Percentiles rank a stretch among this genome's conserved stretches.
phyloP scores from a whole-genome alignment of 2,329 filamentous ascomycete genomes.

The Paecilomyces niveus region DNA sequence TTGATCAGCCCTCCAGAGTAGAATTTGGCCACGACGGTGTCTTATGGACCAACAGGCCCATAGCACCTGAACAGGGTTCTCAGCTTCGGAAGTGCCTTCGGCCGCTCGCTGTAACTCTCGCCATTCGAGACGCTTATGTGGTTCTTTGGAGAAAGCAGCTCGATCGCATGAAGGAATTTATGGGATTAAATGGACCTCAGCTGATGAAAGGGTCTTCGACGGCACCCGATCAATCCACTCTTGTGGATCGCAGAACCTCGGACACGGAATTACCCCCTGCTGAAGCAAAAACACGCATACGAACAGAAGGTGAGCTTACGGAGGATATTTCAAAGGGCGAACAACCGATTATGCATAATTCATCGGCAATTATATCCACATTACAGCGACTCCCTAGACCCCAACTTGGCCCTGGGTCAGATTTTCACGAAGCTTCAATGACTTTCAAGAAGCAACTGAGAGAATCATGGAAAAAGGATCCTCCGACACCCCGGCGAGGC shows the following conservation, averaged over 20 bases:
- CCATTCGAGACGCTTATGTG: conserved; percentile 25
- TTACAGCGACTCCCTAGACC: conserved; percentile 28
- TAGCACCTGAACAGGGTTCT: conserved; percentile 24
- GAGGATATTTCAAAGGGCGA: conserved; percentile 10
- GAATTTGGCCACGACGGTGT: conserved; percentile 18
- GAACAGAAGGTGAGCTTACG: conserved; percentile 8
- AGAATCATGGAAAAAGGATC: conserved; percentile 13
- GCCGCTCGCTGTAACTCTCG: conserved; percentile 24
- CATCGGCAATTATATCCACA: conserved; percentile 23
- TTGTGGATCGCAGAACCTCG: conserved; percentile 9
- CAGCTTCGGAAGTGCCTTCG: conserved; percentile 20
- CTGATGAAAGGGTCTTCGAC: conserved; percentile 9
- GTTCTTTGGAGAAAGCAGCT: conserved; percentile 22
- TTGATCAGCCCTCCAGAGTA: conserved; percentile 15
- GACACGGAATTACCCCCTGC: conserved; percentile 12
- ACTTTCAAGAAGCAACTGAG: conserved; percentile 24
- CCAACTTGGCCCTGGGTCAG: conserved; percentile 24
- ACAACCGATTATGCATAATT: conserved; percentile 12
- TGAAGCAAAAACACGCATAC: conserved; percentile 11
- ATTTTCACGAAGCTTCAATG: conserved; percentile 23
- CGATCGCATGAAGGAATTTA: conserved; percentile 13
- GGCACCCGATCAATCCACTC: conserved; percentile 4
- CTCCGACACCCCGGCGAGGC: conserved; percentile 21
- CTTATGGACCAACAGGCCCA: conserved; percentile 19
- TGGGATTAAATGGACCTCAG: conserved; percentile 6